Percentiles rank a stretch among this genome's conserved stretches.
These are phyloP conservation scores for Erysimum cheiranthoides DNA, from an alignment of 345 rosid species.

Conservation along the genomic window DNA sequence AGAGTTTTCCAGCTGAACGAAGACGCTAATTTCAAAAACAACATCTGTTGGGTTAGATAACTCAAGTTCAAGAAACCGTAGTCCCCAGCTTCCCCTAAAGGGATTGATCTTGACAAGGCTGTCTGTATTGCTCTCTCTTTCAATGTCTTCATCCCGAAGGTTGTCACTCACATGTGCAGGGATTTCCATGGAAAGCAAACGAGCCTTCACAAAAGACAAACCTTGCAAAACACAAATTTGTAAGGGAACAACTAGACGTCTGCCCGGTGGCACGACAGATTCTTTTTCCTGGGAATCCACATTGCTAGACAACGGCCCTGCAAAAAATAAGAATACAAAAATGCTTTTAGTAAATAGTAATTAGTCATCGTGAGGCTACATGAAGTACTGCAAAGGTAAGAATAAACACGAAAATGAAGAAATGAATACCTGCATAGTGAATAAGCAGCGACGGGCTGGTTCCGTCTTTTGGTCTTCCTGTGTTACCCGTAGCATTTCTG, in stretches of 20 bases:
- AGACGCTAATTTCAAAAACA: conserved; percentile 86
- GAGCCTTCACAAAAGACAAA: conserved; percentile 89
- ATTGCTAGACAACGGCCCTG: conserved; percentile 67
- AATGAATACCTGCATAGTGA: conserved; percentile 81
- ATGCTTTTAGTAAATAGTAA: conserved; percentile 3
- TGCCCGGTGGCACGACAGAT: conserved; percentile 72
- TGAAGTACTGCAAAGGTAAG: conserved; percentile 27
- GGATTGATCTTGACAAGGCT: conserved; percentile 90
- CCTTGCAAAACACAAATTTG: conserved; percentile 91
- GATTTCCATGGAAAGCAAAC: conserved; percentile 97
- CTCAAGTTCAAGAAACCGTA: conserved; percentile 94
- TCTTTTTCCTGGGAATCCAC: conserved; percentile 56
- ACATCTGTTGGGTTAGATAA: conserved; percentile 93
- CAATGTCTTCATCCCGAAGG: conserved; percentile 60
- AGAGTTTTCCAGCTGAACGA: conserved; percentile 75
- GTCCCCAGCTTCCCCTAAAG: conserved; percentile 98
- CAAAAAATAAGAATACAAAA: conserved; percentile 17
- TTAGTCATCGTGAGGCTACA: neutral
- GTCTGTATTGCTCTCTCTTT: conserved; percentile 65
- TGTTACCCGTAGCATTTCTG: conserved; percentile 61
- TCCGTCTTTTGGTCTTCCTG: conserved; percentile 74
- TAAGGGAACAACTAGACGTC: conserved; percentile 89
- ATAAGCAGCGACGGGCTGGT: conserved; percentile 81
- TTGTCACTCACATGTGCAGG: conserved; percentile 85
- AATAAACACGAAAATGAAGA: conserved; percentile 16